Percentiles rank a stretch among this genome's conserved stretches.
Conservation (phyloP, 2,329 filamentous ascomycete species). For the Ophiobolus disseminans region DNA sequence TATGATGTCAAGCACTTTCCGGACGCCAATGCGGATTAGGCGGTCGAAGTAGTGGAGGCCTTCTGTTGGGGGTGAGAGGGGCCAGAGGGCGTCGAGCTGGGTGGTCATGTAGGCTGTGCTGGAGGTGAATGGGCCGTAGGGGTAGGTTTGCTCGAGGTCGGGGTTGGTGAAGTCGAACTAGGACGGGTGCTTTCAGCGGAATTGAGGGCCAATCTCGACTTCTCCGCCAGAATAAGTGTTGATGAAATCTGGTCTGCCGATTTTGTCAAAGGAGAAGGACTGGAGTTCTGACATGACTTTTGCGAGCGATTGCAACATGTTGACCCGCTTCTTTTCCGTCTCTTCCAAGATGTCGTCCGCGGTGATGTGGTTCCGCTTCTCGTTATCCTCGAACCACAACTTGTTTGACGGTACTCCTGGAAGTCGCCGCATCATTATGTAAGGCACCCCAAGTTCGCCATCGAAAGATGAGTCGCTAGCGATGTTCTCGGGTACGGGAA, state of each 20-base stretch:
- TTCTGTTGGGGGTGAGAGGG: too few relatives aligned
- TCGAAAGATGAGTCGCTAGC: slow-evolving; percentile 16
- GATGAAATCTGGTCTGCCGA: slow-evolving; percentile 14
- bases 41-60: too few relatives aligned
- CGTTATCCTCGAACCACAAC: slow-evolving; percentile 16
- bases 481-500: slow-evolving; percentile 18
- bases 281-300: slow-evolving; percentile 12
- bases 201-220: too few relatives aligned
- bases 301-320: slow-evolving; percentile 20
- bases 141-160: too few relatives aligned
- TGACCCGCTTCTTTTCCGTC: slow-evolving; percentile 12
- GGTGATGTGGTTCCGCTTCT: not conserved
- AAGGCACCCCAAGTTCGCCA: slow-evolving; percentile 24
- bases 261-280: slow-evolving; percentile 14
- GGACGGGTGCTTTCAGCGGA: too few relatives aligned
- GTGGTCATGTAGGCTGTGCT: too few relatives aligned
- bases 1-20: too few relatives aligned
- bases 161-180: too few relatives aligned
- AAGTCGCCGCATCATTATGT: slow-evolving; percentile 23
- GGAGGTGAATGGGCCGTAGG: too few relatives aligned
- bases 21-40: too few relatives aligned
- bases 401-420: slow-evolving; percentile 11
- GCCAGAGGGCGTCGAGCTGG: too few relatives aligned
- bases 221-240: too few relatives aligned
- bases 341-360: not conserved